Evolutionary conservation across 192 early-diverging fungal species (phyloP).

Genomic region (Coemansia umbellata): DNA sequence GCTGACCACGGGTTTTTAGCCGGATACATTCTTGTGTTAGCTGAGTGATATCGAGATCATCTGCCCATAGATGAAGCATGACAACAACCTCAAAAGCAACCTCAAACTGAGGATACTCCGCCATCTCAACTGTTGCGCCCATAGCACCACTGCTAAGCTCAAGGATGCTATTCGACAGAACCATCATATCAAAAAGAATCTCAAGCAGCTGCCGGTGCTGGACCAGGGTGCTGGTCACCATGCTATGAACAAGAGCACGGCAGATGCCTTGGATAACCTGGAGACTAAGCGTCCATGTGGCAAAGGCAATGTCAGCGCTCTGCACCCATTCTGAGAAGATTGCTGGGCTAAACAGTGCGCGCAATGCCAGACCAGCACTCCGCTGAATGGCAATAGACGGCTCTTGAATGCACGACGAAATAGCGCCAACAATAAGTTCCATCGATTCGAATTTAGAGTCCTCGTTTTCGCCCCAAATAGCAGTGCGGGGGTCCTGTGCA

Average conservation of each 20-base stretch:
- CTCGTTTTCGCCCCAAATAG: conserved; percentile 66
- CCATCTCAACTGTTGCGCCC: conserved; percentile 49
- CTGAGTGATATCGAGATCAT: conserved; percentile 53
- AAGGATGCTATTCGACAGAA: conserved; percentile 71
- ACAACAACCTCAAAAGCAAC: conserved; percentile 64
- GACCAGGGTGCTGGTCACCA: conserved; percentile 47
- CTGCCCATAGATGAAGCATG: conserved; percentile 61
- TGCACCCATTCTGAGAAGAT: conserved; percentile 80
- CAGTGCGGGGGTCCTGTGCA: conserved; percentile 69
- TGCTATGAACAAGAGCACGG: conserved; percentile 52
- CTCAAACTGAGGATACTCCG: conserved; percentile 53
- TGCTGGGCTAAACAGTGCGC: conserved; percentile 66
- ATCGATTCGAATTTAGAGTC: conserved; percentile 70
- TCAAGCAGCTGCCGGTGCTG: conserved; percentile 50
- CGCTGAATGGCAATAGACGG: conserved; percentile 64
- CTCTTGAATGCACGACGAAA: conserved; percentile 75
- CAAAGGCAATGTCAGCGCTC: conserved; percentile 62
- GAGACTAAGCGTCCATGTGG: conserved; percentile 75
- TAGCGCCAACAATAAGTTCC: conserved; percentile 63
- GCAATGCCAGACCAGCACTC: conserved; percentile 68
- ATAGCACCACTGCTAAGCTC: conserved; percentile 66
- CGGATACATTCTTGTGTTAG: conserved; percentile 42
- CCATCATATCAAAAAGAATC: conserved; percentile 56
- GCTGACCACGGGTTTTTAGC: conserved; percentile 37
- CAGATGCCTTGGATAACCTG: conserved; percentile 54